Evolutionary conservation across 2,329 filamentous ascomycete genomes (phyloP).

Genomic region (Hypoxylon sp.): DNA sequence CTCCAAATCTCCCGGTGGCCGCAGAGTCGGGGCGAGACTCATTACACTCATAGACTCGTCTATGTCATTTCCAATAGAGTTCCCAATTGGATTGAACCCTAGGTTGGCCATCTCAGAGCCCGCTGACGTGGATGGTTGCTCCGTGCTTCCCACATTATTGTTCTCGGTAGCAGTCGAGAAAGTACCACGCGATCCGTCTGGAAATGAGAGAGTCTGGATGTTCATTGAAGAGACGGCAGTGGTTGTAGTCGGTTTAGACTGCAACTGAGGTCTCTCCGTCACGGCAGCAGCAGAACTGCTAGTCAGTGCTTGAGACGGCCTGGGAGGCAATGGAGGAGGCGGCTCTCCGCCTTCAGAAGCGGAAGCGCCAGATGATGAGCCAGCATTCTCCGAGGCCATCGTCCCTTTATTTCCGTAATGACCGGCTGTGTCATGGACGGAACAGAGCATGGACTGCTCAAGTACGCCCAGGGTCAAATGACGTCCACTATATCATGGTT

Average conservation of each 20-base stretch:
- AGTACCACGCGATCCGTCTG: slow-evolving; percentile 75
- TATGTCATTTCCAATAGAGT: slow-evolving; percentile 58
- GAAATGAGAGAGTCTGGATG: slow-evolving; percentile 80
- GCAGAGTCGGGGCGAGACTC: slow-evolving; percentile 74
- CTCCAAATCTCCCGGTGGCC: slow-evolving; percentile 77
- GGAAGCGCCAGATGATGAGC: slow-evolving; percentile 41
- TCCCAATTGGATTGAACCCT: slow-evolving; percentile 47
- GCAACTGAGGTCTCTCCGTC: slow-evolving; percentile 56
- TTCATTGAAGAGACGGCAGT: slow-evolving; percentile 87
- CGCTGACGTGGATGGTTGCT: slow-evolving; percentile 52
- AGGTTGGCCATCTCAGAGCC: slow-evolving; percentile 39
- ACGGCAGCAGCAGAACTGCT: slow-evolving; percentile 45
- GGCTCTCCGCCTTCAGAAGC: slow-evolving; percentile 56
- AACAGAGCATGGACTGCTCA: not conserved
- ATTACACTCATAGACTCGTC: slow-evolving; percentile 75
- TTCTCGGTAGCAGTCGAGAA: slow-evolving; percentile 62
- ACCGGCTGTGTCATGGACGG: slow-evolving; percentile 42
- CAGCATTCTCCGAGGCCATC: slow-evolving; percentile 52
- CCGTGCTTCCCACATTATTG: slow-evolving; percentile 47
- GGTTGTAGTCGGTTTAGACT: slow-evolving; percentile 84
- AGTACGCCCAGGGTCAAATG: not conserved
- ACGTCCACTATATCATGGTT: not conserved
- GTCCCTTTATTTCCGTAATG: slow-evolving; percentile 34
- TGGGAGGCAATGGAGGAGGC: slow-evolving; percentile 68
- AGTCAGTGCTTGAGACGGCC: slow-evolving; percentile 54